Evolutionary conservation across 768 basidiomycete genomes (phyloP).

Genomic region (Agrocybe praecox): DNA sequence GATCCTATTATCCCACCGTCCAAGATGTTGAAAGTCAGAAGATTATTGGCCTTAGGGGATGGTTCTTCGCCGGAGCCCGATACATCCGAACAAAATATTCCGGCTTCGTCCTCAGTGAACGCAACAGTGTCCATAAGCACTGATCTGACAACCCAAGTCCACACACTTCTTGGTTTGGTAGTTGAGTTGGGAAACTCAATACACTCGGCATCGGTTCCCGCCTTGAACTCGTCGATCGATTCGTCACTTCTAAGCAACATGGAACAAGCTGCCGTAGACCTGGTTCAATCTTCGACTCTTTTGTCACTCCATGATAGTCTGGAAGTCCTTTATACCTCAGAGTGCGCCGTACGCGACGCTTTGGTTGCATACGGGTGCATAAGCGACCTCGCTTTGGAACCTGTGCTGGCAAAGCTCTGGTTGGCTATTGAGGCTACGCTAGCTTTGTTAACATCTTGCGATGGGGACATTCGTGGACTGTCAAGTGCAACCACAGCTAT

Average conservation of each 20-base stretch:
- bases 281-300: neutral
- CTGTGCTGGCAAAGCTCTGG: neutral
- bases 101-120: neutral
- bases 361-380: neutral
- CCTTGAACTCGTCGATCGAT: neutral
- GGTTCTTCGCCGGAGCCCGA: constrained; percentile 9
- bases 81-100: too few relatives aligned
- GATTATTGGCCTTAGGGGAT: constrained; percentile 15
- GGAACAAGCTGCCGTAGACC: neutral
- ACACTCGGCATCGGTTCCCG: neutral
- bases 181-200: constrained; percentile 7
- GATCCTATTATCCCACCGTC: constrained; percentile 1
- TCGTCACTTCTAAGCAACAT: neutral
- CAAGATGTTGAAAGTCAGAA: constrained; percentile 22
- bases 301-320: neutral
- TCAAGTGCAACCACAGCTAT: neutral
- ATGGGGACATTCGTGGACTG: neutral
- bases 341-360: neutral
- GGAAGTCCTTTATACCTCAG: neutral
- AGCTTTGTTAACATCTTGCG: neutral
- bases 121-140: neutral
- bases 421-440: neutral
- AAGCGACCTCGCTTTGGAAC: neutral
- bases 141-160: neutral
- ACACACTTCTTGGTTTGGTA: constrained; percentile 16